Percentiles rank a stretch among this genome's conserved stretches.
Evolutionary conservation across 2,329 filamentous ascomycete species (phyloP).

Genomic region (Trichoderma sp.): DNA sequence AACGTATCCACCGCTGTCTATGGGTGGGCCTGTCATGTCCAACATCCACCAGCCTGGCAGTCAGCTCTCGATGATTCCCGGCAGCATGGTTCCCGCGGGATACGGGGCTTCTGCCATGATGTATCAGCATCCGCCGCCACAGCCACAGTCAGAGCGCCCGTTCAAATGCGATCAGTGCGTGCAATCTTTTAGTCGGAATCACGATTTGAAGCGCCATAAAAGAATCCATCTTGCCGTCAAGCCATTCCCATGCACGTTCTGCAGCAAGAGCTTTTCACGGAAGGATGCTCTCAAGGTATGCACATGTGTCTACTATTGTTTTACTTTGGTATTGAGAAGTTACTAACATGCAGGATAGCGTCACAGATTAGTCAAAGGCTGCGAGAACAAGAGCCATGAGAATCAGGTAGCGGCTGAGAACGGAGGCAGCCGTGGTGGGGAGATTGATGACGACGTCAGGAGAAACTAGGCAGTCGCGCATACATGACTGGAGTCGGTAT

Average conservation of each 20-base stretch:
- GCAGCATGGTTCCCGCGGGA: constrained; percentile 58
- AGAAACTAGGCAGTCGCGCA: background rate
- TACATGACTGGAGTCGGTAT: background rate
- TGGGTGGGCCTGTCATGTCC: constrained; percentile 71
- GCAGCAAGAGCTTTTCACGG: constrained; percentile 94
- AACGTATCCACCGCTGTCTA: constrained; percentile 58
- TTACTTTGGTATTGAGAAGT: background rate
- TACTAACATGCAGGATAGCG: constrained; percentile 47
- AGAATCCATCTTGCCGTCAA: constrained; percentile 94
- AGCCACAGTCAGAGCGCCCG: constrained; percentile 71
- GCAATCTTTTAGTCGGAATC: constrained; percentile 94
- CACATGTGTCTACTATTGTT: background rate
- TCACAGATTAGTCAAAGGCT: constrained; percentile 68
- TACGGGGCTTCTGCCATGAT: constrained; percentile 59
- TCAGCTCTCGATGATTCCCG: constrained; percentile 71
- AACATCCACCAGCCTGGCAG: constrained; percentile 75
- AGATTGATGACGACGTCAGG: constrained; percentile 33
- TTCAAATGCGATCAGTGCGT: constrained; percentile 94
- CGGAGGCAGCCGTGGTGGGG: constrained; percentile 32
- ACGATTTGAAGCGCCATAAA: constrained; percentile 95
- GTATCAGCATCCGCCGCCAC: constrained; percentile 59
- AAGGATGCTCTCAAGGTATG: constrained; percentile 96
- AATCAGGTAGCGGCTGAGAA: constrained; percentile 32
- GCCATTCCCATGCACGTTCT: constrained; percentile 88
- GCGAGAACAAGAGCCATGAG: constrained; percentile 47